Evolutionary conservation across 2,329 filamentous ascomycete species (phyloP).

Genomic region (Xylaria digitata): DNA sequence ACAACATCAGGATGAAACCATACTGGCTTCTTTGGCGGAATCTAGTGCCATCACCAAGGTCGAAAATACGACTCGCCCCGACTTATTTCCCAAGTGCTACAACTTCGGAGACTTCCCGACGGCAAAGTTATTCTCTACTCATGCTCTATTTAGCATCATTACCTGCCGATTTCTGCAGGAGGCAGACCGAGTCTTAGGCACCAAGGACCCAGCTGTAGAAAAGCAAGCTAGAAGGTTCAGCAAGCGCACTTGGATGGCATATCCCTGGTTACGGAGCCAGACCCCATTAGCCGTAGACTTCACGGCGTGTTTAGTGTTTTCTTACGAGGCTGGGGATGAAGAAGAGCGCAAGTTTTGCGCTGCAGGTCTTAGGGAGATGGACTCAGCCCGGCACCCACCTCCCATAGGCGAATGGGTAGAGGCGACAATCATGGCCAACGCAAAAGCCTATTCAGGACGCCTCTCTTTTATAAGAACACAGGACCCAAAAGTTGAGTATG

Average conservation of each 20-base stretch:
- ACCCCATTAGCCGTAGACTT: slow-evolving; percentile 45
- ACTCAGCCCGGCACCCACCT: slow-evolving; percentile 45
- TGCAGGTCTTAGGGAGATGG: slow-evolving; percentile 42
- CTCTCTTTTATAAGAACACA: slow-evolving; percentile 45
- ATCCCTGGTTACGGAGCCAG: slow-evolving; percentile 43
- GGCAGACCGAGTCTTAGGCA: slow-evolving; percentile 40
- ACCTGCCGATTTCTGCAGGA: slow-evolving; percentile 42
- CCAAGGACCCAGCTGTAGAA: slow-evolving; percentile 36
- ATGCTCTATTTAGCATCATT: slow-evolving; percentile 45
- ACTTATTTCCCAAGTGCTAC: slow-evolving; percentile 43
- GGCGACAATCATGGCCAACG: slow-evolving; percentile 47
- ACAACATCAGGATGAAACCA: slow-evolving; percentile 39
- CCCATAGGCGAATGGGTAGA: slow-evolving; percentile 46
- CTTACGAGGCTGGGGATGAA: slow-evolving; percentile 45
- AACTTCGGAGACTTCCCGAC: slow-evolving; percentile 44
- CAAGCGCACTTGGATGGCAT: slow-evolving; percentile 45
- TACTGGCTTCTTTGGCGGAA: slow-evolving; percentile 36
- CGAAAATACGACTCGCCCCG: slow-evolving; percentile 38
- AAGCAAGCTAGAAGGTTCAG: slow-evolving; percentile 42
- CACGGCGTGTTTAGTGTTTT: slow-evolving; percentile 43
- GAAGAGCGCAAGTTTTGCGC: slow-evolving; percentile 43
- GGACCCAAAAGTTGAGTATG: slow-evolving; percentile 43
- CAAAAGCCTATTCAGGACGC: slow-evolving; percentile 47
- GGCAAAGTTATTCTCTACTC: slow-evolving; percentile 44
- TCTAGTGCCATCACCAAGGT: slow-evolving; percentile 42